Percentiles rank a stretch among this genome's conserved stretches.
phyloP scores from a whole-genome alignment of 2,329 filamentous ascomycete species.

The Elsinoe perseae region DNA sequence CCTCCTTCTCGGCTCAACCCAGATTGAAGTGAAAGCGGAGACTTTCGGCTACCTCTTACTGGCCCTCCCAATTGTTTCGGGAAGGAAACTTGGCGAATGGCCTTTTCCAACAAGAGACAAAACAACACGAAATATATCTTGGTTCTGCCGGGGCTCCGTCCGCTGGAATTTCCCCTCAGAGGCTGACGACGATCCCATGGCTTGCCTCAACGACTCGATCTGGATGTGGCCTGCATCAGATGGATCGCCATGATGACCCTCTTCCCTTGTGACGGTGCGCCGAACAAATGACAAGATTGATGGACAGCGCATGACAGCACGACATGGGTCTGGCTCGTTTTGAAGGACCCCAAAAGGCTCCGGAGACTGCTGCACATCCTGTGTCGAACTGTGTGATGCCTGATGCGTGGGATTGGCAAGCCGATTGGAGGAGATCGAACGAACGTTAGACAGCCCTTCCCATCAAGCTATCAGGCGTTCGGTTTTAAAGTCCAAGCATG shows the following conservation, averaged over 20 bases:
- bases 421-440: slow-evolving; percentile 16
- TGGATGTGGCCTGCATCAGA: not conserved
- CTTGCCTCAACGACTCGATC: slow-evolving; percentile 9
- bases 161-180: slow-evolving; percentile 10
- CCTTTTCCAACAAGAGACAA: not conserved
- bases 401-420: slow-evolving; percentile 6
- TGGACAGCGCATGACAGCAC: slow-evolving; percentile 1
- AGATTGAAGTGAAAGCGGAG: slow-evolving; percentile 15
- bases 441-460: slow-evolving; percentile 12
- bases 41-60: slow-evolving; percentile 10
- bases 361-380: slow-evolving; percentile 1
- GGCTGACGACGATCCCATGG: slow-evolving; percentile 13
- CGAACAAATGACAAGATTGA: not conserved
- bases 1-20: slow-evolving; percentile 13
- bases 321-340: not conserved
- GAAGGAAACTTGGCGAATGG: slow-evolving; percentile 9
- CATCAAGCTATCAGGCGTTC: slow-evolving; percentile 16
- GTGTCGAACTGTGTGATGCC: slow-evolving; percentile 12
- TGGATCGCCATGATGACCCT: slow-evolving; percentile 8
- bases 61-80: slow-evolving; percentile 4
- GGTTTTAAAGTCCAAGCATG: slow-evolving; percentile 8
- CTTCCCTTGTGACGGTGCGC: not conserved
- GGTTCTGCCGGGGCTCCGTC: slow-evolving; percentile 9
- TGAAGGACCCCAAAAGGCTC: not conserved
- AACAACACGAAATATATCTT: slow-evolving; percentile 13